phyloP scores from a whole-genome alignment of 192 early-diverging fungal genomes.

The Martensiomyces pterosporus region DNA sequence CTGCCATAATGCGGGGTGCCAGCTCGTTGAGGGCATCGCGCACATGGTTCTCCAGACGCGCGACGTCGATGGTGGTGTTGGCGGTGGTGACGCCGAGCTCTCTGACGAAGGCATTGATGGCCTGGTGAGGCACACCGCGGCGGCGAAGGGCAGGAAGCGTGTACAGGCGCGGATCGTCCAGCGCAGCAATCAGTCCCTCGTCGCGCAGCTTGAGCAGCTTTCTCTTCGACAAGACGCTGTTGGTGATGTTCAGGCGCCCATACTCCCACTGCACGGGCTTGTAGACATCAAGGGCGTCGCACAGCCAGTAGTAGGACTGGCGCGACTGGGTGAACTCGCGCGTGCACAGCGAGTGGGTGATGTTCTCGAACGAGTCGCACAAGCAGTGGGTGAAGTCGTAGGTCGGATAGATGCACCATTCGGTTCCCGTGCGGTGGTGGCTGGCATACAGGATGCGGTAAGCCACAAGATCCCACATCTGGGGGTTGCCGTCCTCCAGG shows the following conservation, averaged over 20 bases:
- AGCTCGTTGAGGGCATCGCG: constrained; percentile 90
- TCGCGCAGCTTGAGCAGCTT: constrained; percentile 91
- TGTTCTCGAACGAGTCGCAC: constrained; percentile 99
- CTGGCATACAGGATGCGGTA: constrained; percentile 91
- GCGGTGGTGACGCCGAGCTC: constrained; percentile 84
- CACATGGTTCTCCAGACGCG: constrained; percentile 90
- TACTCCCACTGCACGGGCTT: constrained; percentile 99
- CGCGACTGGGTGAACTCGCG: constrained; percentile 91
- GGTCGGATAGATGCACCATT: constrained; percentile 99
- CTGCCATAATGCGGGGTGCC: constrained; percentile 90
- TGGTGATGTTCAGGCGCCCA: constrained; percentile 87
- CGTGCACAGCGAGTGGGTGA: constrained; percentile 99
- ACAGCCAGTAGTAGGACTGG: constrained; percentile 98
- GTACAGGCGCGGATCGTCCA: constrained; percentile 97
- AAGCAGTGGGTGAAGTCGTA: constrained; percentile 99
- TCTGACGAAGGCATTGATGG: constrained; percentile 96
- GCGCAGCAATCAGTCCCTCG: constrained; percentile 70
- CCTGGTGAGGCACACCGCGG: constrained; percentile 94
- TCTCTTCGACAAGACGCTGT: constrained; percentile 96
- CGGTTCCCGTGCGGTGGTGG: constrained; percentile 86
- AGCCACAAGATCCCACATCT: constrained; percentile 99
- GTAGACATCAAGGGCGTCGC: constrained; percentile 96
- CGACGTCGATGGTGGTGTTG: constrained; percentile 76
- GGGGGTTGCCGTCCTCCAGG: constrained; percentile 92
- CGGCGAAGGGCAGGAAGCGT: constrained; percentile 94